A percentile compares a stretch with the other conserved stretches of the same genome.
Evolutionary conservation across 2,329 filamentous ascomycete species (phyloP).

Genomic region (Neonectria sp.): DNA sequence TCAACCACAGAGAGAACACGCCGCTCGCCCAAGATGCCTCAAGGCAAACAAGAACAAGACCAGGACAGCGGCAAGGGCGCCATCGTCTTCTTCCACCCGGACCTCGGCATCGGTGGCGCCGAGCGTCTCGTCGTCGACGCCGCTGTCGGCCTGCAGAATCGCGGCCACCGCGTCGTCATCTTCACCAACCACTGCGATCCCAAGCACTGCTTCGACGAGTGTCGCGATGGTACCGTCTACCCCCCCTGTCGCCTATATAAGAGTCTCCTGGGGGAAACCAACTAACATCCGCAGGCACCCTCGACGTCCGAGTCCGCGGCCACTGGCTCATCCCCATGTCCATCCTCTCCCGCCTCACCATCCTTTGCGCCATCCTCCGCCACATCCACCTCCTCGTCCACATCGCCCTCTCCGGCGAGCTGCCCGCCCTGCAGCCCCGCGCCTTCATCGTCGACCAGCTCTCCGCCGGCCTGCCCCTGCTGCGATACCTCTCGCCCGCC

Average conservation of each 20-base stretch:
- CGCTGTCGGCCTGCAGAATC: slow-evolving; percentile 89
- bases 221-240: slow-evolving; percentile 80
- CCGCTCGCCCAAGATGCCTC: slow-evolving; percentile 9
- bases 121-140: slow-evolving; percentile 96
- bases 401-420: slow-evolving; percentile 74
- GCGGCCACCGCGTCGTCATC: slow-evolving; percentile 89
- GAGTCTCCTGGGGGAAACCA: too few relatives aligned
- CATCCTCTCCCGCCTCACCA: slow-evolving; percentile 85
- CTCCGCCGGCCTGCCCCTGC: slow-evolving; percentile 87
- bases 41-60: slow-evolving; percentile 31
- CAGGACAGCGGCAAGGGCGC: slow-evolving; percentile 57
- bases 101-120: slow-evolving; percentile 95
- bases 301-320: slow-evolving; percentile 93
- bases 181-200: slow-evolving; percentile 96
- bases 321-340: slow-evolving; percentile 84
- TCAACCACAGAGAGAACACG: not conserved
- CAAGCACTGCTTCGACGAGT: slow-evolving; percentile 96
- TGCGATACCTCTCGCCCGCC: slow-evolving; percentile 72
- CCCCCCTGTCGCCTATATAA: not conserved
- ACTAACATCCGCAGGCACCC: slow-evolving; percentile 73
- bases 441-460: slow-evolving; percentile 94
- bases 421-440: slow-evolving; percentile 73
- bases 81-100: slow-evolving; percentile 94
- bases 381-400: slow-evolving; percentile 87
- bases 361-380: slow-evolving; percentile 91